A percentile compares a stretch with the other conserved stretches of the same genome.
These are phyloP conservation scores for Carnegiea gigantea DNA, from an alignment of 179 eudicot species.

Conservation along the genomic window DNA sequence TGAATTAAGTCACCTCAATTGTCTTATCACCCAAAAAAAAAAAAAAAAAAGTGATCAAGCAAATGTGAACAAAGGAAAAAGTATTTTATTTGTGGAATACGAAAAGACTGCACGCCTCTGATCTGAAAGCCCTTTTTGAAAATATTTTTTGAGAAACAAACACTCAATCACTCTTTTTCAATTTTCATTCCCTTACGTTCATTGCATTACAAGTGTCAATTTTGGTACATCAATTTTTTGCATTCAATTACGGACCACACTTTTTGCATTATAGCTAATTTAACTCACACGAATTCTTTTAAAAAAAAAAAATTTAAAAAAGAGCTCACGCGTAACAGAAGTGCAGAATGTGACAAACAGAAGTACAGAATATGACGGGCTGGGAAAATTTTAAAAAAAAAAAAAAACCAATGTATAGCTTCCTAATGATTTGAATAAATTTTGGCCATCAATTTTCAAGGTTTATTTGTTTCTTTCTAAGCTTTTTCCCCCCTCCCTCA, in stretches of 20 bases:
- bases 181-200: too few relatives aligned
- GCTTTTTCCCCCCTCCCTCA: background rate
- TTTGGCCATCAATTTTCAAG: slow-evolving; percentile 23
- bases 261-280: background rate
- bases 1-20: slow-evolving; percentile 20
- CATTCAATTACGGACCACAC: background rate
- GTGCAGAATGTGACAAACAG: too few relatives aligned
- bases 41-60: background rate
- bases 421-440: slow-evolving; percentile 5
- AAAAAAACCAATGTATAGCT: background rate
- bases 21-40: slow-evolving; percentile 13
- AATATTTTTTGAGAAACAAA: too few relatives aligned
- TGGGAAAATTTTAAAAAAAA: background rate
- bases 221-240: too few relatives aligned
- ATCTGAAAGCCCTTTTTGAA: too few relatives aligned
- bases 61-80: too few relatives aligned
- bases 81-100: too few relatives aligned
- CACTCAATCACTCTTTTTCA: too few relatives aligned
- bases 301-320: too few relatives aligned
- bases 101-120: too few relatives aligned
- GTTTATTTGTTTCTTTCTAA: slow-evolving; percentile 9
- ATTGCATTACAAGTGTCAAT: too few relatives aligned
- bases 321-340: background rate
- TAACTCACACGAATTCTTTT: slow-evolving; percentile 3
- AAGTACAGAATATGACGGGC: slow-evolving; percentile 5